Conservation (phyloP, 352 stramenopile genomes). For the Pelagophyceae sp. region DNA sequence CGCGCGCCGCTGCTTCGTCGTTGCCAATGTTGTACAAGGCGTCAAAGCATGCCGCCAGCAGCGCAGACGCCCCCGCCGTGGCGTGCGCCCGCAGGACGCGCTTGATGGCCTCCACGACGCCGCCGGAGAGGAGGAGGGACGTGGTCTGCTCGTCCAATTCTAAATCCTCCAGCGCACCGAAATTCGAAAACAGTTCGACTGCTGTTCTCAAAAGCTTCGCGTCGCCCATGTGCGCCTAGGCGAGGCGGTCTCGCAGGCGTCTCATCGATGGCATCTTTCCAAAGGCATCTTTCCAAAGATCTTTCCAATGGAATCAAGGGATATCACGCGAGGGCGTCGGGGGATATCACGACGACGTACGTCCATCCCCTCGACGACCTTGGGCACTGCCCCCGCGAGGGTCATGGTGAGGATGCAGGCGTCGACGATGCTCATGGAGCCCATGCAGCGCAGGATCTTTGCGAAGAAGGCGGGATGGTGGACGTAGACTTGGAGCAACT, state of each 20-base stretch:
- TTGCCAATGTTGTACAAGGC: constrained; percentile 36
- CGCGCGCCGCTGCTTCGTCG: constrained; percentile 24
- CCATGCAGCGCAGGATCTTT: constrained; percentile 2
- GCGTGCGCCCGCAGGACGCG: constrained; percentile 23
- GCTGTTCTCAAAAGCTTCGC: constrained; percentile 30
- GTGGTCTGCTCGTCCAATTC: constrained; percentile 28
- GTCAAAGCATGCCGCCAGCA: constrained; percentile 32
- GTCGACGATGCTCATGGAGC: constrained; percentile 32
- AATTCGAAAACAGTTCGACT: constrained; percentile 42
- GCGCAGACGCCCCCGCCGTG: constrained; percentile 12
- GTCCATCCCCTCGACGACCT: constrained; percentile 37
- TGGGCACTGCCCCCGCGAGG: constrained; percentile 22
- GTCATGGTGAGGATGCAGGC: constrained; percentile 35
- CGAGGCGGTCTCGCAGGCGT: too few species aligned
- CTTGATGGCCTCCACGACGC: constrained; percentile 29
- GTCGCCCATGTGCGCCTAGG: constrained; percentile 31
- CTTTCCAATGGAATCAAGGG: too few species aligned
- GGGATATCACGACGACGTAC: too few species aligned
- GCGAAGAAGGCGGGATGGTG: constrained; percentile 21
- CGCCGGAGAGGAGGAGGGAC: constrained; percentile 33
- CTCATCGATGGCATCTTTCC: too few species aligned
- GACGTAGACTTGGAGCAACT: constrained; percentile 27
- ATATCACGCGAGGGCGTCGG: too few species aligned
- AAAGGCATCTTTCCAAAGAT: too few species aligned
- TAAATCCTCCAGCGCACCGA: constrained; percentile 36